Evolutionary conservation across 345 rosid genomes (phyloP), one percentile per base, ranked within the genome.

Genomic region (Nasturtium officinale): DNA sequence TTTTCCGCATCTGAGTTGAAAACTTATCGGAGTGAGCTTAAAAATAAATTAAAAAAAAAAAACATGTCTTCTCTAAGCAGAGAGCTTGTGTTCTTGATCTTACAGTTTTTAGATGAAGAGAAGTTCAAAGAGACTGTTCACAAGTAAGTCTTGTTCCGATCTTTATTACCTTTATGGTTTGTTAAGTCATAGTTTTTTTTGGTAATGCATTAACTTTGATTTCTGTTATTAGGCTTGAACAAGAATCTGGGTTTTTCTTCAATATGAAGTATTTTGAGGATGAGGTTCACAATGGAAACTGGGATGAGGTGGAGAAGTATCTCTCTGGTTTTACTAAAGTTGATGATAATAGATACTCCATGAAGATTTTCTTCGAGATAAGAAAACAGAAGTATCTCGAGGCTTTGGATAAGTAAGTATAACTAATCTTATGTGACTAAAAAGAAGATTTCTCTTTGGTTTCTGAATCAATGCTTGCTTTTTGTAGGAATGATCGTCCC

Each of bases 211-310:
- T 23, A 23, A n/a, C 8, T 42, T 56, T 64, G 66, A 42, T 67
- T 38, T 53, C 3, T 50, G 26, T 8, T 54, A 67, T 35, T 82
- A 95, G 99, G 86, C 96, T 95, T 76, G 99, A 95, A 69, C 97
- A 91, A 86, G 98, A 95, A 81, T 91, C 99, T 80, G 99, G 99
- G 28, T 95, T 95, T 85, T 95, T 86, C 96, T 95, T 95, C 78
- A 95, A 91, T 78, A 88, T 91, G 96, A 95, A 90, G 82, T 85
- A 95, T 87, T 95, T 95, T 65, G 99, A 95, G 86, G 99, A 95
- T 73, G 97, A 91, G 83, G 99, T 95, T 65, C 97, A 88, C 43
- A 86, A 79, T 72, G 99, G 99, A 9, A 95, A 90, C 59, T 95
- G 99, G 99, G 99, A 95, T 71, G 99, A 95, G 72, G 97, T 95